Conservation (phyloP, 495 filamentous ascomycete species). For the Hypoxylon trugodes region DNA sequence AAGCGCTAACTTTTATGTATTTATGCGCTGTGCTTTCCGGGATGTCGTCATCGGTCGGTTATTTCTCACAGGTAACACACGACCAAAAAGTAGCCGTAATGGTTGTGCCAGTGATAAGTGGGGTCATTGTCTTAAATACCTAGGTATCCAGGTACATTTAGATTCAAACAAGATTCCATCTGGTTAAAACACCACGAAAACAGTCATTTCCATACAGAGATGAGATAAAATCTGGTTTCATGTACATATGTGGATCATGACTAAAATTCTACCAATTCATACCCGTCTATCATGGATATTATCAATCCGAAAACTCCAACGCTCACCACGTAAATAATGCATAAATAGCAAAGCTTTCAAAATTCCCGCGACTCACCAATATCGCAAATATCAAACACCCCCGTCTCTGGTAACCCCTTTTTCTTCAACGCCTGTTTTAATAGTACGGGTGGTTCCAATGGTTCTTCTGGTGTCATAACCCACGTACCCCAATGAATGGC, state of each 20-base stretch:
- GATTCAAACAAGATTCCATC: too few relatives aligned
- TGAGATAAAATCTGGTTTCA: constrained; percentile 3
- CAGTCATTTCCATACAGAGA: too few relatives aligned
- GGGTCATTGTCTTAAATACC: too few relatives aligned
- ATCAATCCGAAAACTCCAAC: background rate
- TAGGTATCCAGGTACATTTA: too few relatives aligned
- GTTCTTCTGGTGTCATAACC: constrained; percentile 86
- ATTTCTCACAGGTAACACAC: background rate
- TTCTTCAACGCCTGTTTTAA: constrained; percentile 77
- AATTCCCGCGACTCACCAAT: constrained; percentile 89
- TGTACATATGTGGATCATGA: background rate
- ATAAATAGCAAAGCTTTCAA: constrained; percentile 34
- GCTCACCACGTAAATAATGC: background rate
- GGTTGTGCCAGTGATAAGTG: too few relatives aligned
- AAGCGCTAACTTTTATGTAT: constrained; percentile 1
- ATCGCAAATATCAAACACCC: constrained; percentile 86
- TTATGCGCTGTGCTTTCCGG: too few relatives aligned
- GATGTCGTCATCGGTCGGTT: constrained; percentile 6
- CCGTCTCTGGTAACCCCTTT: constrained; percentile 73
- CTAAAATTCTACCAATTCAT: background rate
- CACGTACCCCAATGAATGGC: constrained; percentile 96
- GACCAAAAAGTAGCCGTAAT: background rate
- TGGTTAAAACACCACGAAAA: too few relatives aligned
- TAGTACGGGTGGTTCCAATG: constrained; percentile 81
- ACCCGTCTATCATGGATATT: background rate